Percentiles rank a stretch among this genome's conserved stretches.
phyloP scores from a whole-genome alignment of 192 early-diverging fungal genomes.

The Spizellomyces sp. region DNA sequence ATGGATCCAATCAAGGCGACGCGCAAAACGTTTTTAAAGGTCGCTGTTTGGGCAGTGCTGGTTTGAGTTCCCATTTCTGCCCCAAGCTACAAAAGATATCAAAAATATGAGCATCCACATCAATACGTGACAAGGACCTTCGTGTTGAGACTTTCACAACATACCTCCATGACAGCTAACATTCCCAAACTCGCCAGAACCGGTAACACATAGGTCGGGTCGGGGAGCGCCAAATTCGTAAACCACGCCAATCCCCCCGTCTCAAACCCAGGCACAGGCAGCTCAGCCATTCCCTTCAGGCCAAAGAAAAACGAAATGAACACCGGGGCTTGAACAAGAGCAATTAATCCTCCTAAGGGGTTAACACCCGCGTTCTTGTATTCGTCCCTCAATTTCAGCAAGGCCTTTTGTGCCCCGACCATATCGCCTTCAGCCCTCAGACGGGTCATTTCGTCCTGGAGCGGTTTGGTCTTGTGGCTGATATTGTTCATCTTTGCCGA shows the following conservation, averaged over 20 bases:
- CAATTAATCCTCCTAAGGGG: constrained; percentile 65
- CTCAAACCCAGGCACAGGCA: constrained; percentile 79
- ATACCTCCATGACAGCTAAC: constrained; percentile 66
- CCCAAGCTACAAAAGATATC: constrained; percentile 11
- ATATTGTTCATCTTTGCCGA: constrained; percentile 68
- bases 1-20: constrained; percentile 24
- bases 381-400: constrained; percentile 59
- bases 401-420: constrained; percentile 46
- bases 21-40: constrained; percentile 38
- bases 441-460: constrained; percentile 66
- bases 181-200: constrained; percentile 68
- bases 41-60: not conserved
- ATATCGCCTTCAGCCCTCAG: constrained; percentile 64
- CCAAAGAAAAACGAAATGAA: constrained; percentile 87
- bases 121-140: constrained; percentile 11
- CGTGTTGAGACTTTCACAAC: not conserved
- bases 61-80: constrained; percentile 21
- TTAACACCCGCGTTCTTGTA: constrained; percentile 67
- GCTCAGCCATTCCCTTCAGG: constrained; percentile 73
- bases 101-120: not conserved
- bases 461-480: constrained; percentile 68
- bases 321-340: constrained; percentile 69
- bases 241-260: constrained; percentile 85
- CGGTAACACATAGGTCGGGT: constrained; percentile 85
- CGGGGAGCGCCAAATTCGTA: constrained; percentile 75